Evolutionary conservation across 1,139 yeast genomes (phyloP).

Genomic region (Lodderomyces metapsilosis): DNA sequence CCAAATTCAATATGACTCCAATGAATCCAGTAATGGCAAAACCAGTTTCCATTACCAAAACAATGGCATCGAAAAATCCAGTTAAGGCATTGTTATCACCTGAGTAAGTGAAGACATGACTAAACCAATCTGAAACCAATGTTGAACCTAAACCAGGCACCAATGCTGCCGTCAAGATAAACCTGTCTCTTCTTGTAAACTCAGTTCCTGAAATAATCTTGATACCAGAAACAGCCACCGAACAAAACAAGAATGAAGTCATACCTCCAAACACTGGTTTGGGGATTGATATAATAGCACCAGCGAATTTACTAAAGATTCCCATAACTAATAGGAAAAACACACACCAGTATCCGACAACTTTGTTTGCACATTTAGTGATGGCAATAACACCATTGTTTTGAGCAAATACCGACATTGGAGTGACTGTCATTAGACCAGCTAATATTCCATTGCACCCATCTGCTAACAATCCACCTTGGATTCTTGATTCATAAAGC

Average conservation of each 20-base stretch:
- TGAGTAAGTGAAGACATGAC: slow-evolving; percentile 66
- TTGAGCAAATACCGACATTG: slow-evolving; percentile 88
- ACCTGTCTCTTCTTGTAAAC: slow-evolving; percentile 85
- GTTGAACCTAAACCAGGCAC: slow-evolving; percentile 79
- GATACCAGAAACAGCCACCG: slow-evolving; percentile 88
- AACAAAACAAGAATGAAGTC: slow-evolving; percentile 85
- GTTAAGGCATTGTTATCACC: slow-evolving; percentile 62
- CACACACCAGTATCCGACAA: slow-evolving; percentile 88
- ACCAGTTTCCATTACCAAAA: slow-evolving; percentile 82
- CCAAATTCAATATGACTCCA: slow-evolving; percentile 68
- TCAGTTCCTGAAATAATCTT: slow-evolving; percentile 72
- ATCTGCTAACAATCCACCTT: slow-evolving; percentile 89
- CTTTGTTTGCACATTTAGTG: slow-evolving; percentile 85
- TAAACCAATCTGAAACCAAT: slow-evolving; percentile 76
- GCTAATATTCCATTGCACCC: slow-evolving; percentile 70
- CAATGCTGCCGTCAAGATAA: slow-evolving; percentile 72
- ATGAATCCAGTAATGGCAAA: slow-evolving; percentile 80
- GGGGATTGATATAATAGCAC: slow-evolving; percentile 84
- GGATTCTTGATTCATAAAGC: slow-evolving; percentile 76
- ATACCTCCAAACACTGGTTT: slow-evolving; percentile 85
- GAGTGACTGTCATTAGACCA: slow-evolving; percentile 74
- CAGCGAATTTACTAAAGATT: slow-evolving; percentile 82
- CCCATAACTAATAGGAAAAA: slow-evolving; percentile 84
- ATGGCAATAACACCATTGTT: slow-evolving; percentile 91
- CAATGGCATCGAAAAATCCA: slow-evolving; percentile 80